phyloP scores from a whole-genome alignment of 1,284 basidiomycete genomes.

The Ganoderma lucidum region DNA sequence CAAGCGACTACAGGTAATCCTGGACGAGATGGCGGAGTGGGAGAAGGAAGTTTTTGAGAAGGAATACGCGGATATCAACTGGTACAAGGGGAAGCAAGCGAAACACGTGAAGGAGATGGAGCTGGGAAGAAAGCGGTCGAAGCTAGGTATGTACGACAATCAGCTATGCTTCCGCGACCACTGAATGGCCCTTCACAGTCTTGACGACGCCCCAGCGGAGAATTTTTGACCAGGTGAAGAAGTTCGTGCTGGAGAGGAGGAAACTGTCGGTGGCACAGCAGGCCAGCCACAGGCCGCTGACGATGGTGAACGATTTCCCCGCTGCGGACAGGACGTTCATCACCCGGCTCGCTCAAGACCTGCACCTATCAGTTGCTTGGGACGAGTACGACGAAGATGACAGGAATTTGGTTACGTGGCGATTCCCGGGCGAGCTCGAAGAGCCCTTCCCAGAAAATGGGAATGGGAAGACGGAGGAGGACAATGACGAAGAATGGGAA shows the following conservation, averaged over 20 bases:
- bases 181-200: constrained; percentile 49
- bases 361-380: constrained; percentile 84
- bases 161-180: background rate
- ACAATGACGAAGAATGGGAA: constrained; percentile 49
- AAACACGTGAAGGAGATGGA: constrained; percentile 74
- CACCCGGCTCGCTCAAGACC: constrained; percentile 72
- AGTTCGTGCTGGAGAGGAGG: constrained; percentile 71
- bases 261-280: constrained; percentile 46
- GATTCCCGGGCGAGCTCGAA: constrained; percentile 62
- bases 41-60: constrained; percentile 92
- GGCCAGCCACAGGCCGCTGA: constrained; percentile 53
- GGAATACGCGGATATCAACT: constrained; percentile 88
- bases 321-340: constrained; percentile 85
- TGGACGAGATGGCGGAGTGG: constrained; percentile 89
- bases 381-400: constrained; percentile 91
- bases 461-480: constrained; percentile 44
- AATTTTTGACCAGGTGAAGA: constrained; percentile 80
- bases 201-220: constrained; percentile 77
- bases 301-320: constrained; percentile 80
- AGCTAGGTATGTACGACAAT: constrained; percentile 53
- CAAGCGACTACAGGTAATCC: constrained; percentile 83
- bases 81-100: constrained; percentile 90
- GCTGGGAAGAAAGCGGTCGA: constrained; percentile 53
- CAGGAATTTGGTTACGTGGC: constrained; percentile 73
- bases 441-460: constrained; percentile 45